Evolutionary conservation across 192 early-diverging fungal genomes (phyloP), one percentile per base, ranked within the genome.

Genomic region (Podila verticillata): DNA sequence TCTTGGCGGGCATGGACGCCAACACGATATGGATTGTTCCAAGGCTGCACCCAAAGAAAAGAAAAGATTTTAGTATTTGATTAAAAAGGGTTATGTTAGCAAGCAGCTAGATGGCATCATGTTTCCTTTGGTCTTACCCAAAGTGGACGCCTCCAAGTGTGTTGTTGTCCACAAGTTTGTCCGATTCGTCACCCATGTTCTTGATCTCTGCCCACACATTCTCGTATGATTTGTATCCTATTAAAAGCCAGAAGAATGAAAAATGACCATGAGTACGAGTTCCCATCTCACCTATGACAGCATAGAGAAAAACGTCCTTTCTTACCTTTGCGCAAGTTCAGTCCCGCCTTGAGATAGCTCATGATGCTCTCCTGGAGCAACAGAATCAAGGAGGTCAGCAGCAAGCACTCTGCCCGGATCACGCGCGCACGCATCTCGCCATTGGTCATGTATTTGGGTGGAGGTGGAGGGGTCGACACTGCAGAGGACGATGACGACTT

Each of bases 241-340:
- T 22, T 30, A 29, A 59, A 59, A 34, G 20, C 6, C 34, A 57
- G 7, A 59, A 4, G 39, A 56, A 28, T 7, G 32, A 24, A 22
- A 39, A 39, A 22, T 4, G 28, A 17, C 4, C n/a, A 0, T 63
- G 22, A 65, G 24, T 36, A 34, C 15, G 29, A 31, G 19, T 28
- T 60, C 60, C 3, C 28, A 12, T 26, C 22, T 61, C n/a, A 12
- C 1, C 13, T 30, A 39, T 15, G 60, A 22, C 47, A 24, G 32
- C 48, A 24, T 68, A 22, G 20, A 61, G 28, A 56, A 26, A 34
- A 32, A 44, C 1, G 30, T 60, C 0, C 44, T 24, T 30, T 0
- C 10, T 57, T 85, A 88, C 87, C 87, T 84, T 83, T 72, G 39
- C 87, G 70, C 29, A 88, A 58, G 65, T 88, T 89, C n/a, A 89